phyloP scores from a whole-genome alignment of 805 yeast species.

The Saturnispora diversa region DNA sequence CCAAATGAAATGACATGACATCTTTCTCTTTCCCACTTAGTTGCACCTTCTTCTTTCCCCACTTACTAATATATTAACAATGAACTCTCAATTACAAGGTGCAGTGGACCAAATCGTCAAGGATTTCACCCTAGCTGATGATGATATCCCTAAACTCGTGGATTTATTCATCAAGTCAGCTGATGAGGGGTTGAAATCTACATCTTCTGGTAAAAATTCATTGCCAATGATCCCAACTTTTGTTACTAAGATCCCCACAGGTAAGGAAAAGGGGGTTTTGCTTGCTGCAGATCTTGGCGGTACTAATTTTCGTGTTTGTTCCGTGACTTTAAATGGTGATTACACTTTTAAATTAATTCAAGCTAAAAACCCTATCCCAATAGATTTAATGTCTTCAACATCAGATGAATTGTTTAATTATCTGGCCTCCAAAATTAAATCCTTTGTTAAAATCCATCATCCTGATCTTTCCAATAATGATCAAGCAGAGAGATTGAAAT shows the following conservation, averaged over 20 bases:
- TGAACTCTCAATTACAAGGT: slow-evolving; percentile 8
- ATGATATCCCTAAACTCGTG: slow-evolving; percentile 39
- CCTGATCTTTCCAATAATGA: slow-evolving; percentile 23
- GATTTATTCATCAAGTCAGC: slow-evolving; percentile 53
- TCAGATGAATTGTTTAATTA: slow-evolving; percentile 63
- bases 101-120: slow-evolving; percentile 29
- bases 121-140: slow-evolving; percentile 36
- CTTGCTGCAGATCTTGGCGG: slow-evolving; percentile 96
- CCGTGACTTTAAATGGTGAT: slow-evolving; percentile 67
- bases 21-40: too few species aligned
- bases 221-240: slow-evolving; percentile 92
- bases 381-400: slow-evolving; percentile 60
- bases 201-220: slow-evolving; percentile 36
- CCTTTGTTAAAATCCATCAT: slow-evolving; percentile 64
- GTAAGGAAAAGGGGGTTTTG: slow-evolving; percentile 72
- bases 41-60: too few species aligned
- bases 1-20: too few species aligned
- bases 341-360: slow-evolving; percentile 75
- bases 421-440: slow-evolving; percentile 61
- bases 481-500: slow-evolving; percentile 36
- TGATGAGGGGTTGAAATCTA: slow-evolving; percentile 44
- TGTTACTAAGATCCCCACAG: slow-evolving; percentile 79
- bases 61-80: neutral
- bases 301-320: slow-evolving; percentile 91
- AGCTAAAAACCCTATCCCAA: slow-evolving; percentile 70